phyloP scores from a whole-genome alignment of 2,329 filamentous ascomycete genomes.

The Fusarium miscanthi region DNA sequence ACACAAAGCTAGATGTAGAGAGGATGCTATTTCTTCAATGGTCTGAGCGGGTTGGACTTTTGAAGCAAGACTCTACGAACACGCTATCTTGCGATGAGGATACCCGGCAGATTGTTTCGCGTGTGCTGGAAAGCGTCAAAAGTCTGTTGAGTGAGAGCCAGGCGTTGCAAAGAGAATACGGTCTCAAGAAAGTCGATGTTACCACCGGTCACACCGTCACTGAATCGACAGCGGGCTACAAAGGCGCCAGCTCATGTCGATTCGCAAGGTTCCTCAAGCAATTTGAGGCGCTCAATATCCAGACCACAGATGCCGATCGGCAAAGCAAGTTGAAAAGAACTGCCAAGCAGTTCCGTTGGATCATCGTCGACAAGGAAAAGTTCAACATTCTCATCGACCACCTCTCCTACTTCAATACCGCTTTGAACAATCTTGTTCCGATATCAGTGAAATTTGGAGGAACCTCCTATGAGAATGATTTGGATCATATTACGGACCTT shows the following conservation, averaged over 20 bases:
- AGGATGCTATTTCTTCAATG: neutral
- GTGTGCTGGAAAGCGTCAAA: neutral
- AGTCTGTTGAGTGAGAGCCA: fast-evolving
- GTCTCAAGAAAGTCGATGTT: neutral
- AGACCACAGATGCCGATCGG: fast-evolving
- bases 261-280: neutral
- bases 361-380: neutral
- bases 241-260: neutral
- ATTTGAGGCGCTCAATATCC: neutral
- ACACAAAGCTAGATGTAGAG: neutral
- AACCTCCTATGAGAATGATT: neutral
- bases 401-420: neutral
- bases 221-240: neutral
- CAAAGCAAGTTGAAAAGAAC: neutral
- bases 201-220: neutral
- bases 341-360: neutral
- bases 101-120: neutral
- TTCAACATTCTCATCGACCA: neutral
- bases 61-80: neutral
- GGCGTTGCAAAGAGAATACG: neutral
- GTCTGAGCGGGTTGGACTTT: neutral
- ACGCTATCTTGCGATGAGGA: fast-evolving
- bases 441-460: too few species aligned
- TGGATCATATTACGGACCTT: neutral
- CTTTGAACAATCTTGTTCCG: neutral